Evolutionary conservation across 805 yeast species (phyloP).

Genomic region (Kuraishia hungarica): DNA sequence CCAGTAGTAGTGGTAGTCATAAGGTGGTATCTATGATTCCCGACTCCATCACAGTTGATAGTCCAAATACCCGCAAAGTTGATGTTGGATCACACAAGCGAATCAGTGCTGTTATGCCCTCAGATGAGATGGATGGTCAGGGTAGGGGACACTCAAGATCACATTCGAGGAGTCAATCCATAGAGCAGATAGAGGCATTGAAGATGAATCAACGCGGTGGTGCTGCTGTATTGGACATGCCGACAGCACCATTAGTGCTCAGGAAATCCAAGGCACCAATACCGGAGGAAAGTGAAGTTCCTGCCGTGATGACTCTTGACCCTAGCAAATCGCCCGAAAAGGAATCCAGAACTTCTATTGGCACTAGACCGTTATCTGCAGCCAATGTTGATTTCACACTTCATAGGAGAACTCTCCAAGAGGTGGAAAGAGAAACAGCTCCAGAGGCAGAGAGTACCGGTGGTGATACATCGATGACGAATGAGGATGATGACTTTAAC

Average conservation of each 20-base stretch:
- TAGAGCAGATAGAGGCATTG: background rate
- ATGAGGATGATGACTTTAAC: slow-evolving; percentile 18
- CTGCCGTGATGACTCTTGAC: background rate
- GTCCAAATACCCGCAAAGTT: background rate
- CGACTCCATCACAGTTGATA: background rate
- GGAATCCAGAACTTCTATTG: background rate
- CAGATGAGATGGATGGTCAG: background rate
- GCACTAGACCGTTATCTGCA: slow-evolving; percentile 9
- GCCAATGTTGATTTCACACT: slow-evolving; percentile 22
- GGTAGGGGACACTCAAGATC: background rate
- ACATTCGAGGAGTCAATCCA: background rate
- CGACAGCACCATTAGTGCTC: background rate
- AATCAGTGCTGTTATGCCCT: background rate
- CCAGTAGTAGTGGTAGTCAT: background rate
- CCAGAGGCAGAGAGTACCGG: background rate
- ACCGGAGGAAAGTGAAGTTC: background rate
- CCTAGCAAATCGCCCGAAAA: background rate
- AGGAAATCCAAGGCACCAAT: background rate
- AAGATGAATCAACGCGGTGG: background rate
- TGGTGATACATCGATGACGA: background rate
- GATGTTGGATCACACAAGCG: background rate
- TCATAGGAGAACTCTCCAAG: slow-evolving; percentile 18
- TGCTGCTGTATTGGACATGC: background rate
- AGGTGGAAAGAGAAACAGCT: slow-evolving; percentile 13
- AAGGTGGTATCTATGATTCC: background rate